Conservation (phyloP, 305 asterid genomes). For the Withania somnifera region DNA sequence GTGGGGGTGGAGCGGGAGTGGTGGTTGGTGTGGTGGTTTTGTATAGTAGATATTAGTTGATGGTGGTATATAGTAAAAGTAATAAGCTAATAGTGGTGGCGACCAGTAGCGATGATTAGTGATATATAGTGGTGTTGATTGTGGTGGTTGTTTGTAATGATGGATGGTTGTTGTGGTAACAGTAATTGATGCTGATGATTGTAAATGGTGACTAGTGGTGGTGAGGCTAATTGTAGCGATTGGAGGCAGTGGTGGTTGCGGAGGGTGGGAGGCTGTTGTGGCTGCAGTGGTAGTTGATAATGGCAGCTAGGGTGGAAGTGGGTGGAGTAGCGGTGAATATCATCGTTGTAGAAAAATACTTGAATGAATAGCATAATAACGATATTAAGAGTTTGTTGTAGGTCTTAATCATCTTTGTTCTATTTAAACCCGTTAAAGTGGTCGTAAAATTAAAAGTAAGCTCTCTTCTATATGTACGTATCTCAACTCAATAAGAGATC, state of each 20-base stretch:
- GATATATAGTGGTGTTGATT: too few species aligned
- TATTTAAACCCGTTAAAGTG: not conserved
- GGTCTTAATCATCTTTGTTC: not conserved
- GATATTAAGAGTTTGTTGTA: not conserved
- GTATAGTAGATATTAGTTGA: too few species aligned
- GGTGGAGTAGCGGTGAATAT: not conserved
- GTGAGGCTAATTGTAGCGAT: not conserved
- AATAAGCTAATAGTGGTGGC: too few species aligned
- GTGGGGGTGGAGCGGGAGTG: too few species aligned
- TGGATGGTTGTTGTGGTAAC: not conserved
- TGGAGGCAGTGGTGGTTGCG: not conserved
- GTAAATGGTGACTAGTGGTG: not conserved
- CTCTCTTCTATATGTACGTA: not conserved
- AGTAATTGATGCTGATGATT: not conserved
- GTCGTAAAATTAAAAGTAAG: not conserved
- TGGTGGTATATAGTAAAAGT: too few species aligned
- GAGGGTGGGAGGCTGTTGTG: not conserved
- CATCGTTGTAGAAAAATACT: not conserved
- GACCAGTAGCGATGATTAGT: too few species aligned
- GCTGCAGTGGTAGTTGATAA: not conserved
- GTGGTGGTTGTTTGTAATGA: not conserved
- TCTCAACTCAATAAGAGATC: not conserved
- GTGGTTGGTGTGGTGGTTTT: too few species aligned
- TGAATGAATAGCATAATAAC: not conserved
- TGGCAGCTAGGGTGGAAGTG: not conserved